Conservation (phyloP, 169 alveolate species). For the Cryptosporidium viatorum region DNA sequence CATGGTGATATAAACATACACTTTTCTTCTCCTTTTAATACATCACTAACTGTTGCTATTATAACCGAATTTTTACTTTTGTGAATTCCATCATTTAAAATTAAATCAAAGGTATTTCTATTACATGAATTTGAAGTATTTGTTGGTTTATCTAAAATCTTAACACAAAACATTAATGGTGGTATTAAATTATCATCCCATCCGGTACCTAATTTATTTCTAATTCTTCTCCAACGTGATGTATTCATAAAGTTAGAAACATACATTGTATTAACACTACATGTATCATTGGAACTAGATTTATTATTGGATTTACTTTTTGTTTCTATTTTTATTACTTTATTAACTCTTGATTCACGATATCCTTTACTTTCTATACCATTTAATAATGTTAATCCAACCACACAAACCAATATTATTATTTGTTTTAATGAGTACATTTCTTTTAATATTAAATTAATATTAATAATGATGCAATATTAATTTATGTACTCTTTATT, state of each 20-base stretch:
- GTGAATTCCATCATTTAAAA: slow-evolving; percentile 41
- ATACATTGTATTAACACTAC: neutral
- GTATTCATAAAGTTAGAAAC: slow-evolving; percentile 52
- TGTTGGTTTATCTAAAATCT: slow-evolving; percentile 46
- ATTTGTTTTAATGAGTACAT: neutral
- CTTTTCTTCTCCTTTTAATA: slow-evolving; percentile 56
- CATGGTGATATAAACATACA: slow-evolving; percentile 71
- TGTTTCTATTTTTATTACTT: slow-evolving; percentile 22
- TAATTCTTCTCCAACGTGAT: slow-evolving; percentile 55
- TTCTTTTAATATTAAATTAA: neutral
- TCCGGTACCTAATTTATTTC: slow-evolving; percentile 59
- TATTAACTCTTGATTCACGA: slow-evolving; percentile 47
- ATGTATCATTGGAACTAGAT: neutral
- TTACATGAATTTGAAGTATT: slow-evolving; percentile 12
- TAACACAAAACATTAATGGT: slow-evolving; percentile 66
- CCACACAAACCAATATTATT: neutral
- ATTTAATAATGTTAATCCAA: neutral
- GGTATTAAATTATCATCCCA: slow-evolving; percentile 70
- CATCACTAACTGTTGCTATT: slow-evolving; percentile 6
- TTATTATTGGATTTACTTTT: neutral
- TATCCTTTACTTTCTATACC: slow-evolving; percentile 33
- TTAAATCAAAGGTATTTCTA: slow-evolving; percentile 38
- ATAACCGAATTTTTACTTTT: slow-evolving; percentile 12
- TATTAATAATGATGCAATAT: neutral
- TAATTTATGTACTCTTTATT: neutral